Base-by-base conservation (phyloP, 2,329 filamentous ascomycete genomes). In the Paecilomyces dactylethromorphus region DNA sequence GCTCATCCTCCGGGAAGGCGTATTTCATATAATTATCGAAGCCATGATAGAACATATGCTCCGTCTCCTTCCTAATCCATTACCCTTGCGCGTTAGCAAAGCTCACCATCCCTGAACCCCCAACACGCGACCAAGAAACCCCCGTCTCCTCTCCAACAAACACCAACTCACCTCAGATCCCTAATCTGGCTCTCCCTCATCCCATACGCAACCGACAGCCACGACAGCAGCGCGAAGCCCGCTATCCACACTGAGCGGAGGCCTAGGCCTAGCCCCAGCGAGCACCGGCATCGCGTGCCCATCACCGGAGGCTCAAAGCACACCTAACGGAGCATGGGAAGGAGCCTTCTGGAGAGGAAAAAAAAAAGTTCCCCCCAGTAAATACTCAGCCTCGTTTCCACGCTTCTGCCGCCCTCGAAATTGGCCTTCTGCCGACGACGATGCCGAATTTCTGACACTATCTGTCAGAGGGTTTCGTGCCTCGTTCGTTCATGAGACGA, bases 1-100 rank as follows among this genome's bases (percentile, higher is more conserved):
- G 80, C 84, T 93, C 94, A 70, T 99, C 94, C 75, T 97, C 94
- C 12, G 94, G 94, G 70, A 97, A 99, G 59, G 92, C 94, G 74
- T 96, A 82, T 64, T 84, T 78, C 87, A 97, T 94, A 79, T 99
- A 99, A 74, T 93, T 96, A 76, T 92, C 87, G 78, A 87, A 97
- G 60, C 94, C 94, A 80, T 99, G 94, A 75, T 96, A 96, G 79
- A 97, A 97, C 83, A 97, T 91, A 66, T 90, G 74, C 63, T 80
- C 77, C 56, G 78, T 77, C 66, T 80, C 78, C 66, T 74, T 74
- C 63, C 78, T 76, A 58, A 58, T 53, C 22, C 21, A 18, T 33
- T 11, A 45, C 10, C 10, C 15, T 45, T 15, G 35, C 35, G 35
- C 35, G 39, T 45, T 15, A 45, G 39, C 15, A 3, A 21, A 45